Base-by-base conservation (phyloP, 2,329 filamentous ascomycete species). In the Botrytis hyacinthi region DNA sequence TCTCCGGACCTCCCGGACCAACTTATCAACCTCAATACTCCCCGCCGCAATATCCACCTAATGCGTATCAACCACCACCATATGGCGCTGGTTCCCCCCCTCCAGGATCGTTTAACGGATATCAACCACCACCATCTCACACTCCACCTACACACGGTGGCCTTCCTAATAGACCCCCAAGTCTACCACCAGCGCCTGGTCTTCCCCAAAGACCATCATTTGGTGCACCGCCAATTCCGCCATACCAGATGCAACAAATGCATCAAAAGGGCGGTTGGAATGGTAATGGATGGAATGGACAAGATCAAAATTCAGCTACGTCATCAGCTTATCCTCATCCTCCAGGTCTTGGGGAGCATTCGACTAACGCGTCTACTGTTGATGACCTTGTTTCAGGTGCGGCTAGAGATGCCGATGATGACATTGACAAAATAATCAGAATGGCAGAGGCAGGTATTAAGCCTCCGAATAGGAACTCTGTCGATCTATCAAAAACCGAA, bases 371-470 rank as follows among this genome's bases (percentile, higher is more conserved):
- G 48, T 84, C 85, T 63, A 83, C 84, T 20, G 83, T 85, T 72
- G 85, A 87, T 78, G 85, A 87, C 76, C 82, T 86, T 62, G 82
- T 85, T 70, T 81, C 85, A 65, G 83, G 84, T 66, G 84, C 83
- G 42, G 81, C 82, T 10, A 80, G 83, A 73, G 83, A 83, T 54
- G 86, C 86, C 71, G 89, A 91, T 79, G 89, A 91, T 79, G 88
- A 91, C 75, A 91, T 91, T 78, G 89, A 91, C 80, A 85, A 89
- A 79, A 81, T 91, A 76, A 91, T 91, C 77, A 86, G 89, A 69
- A 88, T 89, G 85, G 89, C 89, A 2, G 89, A 91, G 80, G 87
- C 88, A 10, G 87, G 88, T 66, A 88, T 89, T 77, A 87, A 85
- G 78, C 85, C 85, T 14, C 81, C 82, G 62, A 84, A 81, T 80